Percentiles rank a stretch among this genome's conserved stretches.
Conservation (phyloP, 257 asterid genomes). For the Coffea eugenioides region DNA sequence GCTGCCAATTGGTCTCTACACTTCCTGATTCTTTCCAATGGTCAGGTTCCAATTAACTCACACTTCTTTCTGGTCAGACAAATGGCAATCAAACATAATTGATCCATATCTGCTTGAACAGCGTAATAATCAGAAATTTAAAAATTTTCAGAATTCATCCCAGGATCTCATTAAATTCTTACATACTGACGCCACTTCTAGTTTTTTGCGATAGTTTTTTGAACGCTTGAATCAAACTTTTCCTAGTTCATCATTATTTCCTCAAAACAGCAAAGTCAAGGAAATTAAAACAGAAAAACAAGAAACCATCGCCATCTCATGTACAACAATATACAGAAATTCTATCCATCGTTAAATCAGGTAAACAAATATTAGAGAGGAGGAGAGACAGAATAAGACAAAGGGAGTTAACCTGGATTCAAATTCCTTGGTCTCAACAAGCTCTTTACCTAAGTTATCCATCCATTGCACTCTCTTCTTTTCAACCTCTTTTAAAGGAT, state of each 20-base stretch:
- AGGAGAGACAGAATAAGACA: not conserved
- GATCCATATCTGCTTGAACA: not conserved
- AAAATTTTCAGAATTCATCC: not conserved
- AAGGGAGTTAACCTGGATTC: conserved; percentile 56
- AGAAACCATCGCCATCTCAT: not conserved
- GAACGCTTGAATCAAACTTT: not conserved
- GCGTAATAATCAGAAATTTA: not conserved
- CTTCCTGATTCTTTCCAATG: not conserved
- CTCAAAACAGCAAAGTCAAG: not conserved
- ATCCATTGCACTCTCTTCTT: conserved; percentile 72
- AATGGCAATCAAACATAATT: not conserved
- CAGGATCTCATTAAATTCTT: not conserved
- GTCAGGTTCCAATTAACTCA: not conserved
- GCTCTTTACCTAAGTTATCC: conserved; percentile 66
- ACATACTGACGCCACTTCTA: not conserved
- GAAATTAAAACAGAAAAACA: not conserved
- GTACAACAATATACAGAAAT: not conserved
- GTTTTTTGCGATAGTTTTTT: not conserved
- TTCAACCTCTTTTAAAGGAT: conserved; percentile 22
- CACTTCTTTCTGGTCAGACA: not conserved
- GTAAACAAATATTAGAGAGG: not conserved
- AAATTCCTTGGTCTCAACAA: conserved; percentile 71
- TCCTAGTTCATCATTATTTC: not conserved
- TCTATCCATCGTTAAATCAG: not conserved
- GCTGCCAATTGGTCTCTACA: not conserved